phyloP scores from a whole-genome alignment of 2,329 filamentous ascomycete genomes.

The Aureobasidium sp. region DNA sequence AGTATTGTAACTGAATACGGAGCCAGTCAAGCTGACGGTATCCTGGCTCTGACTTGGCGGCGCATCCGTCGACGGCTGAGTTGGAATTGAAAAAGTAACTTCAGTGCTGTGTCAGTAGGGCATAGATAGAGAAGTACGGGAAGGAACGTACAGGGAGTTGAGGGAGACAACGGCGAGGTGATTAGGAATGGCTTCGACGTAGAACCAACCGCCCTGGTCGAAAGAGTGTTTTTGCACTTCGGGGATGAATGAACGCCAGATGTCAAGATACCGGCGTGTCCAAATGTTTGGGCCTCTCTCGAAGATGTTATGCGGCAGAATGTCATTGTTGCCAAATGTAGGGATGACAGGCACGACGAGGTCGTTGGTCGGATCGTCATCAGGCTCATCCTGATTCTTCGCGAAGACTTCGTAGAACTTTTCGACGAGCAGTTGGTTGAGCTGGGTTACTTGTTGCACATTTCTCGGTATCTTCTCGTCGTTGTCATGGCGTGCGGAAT shows the following conservation, averaged over 20 bases:
- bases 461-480: conserved; percentile 60
- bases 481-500: conserved; percentile 35
- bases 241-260: conserved; percentile 85
- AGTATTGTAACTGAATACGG: conserved; percentile 73
- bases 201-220: conserved; percentile 89
- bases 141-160: conserved; percentile 62
- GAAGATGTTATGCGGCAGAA: conserved; percentile 94
- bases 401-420: conserved; percentile 72
- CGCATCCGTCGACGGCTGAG: conserved; percentile 86
- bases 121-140: background rate
- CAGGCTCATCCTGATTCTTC: conserved; percentile 42
- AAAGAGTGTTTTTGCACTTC: conserved; percentile 89
- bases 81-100: conserved; percentile 89
- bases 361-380: conserved; percentile 46
- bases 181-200: conserved; percentile 80
- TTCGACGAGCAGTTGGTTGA: conserved; percentile 68
- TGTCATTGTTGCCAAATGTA: conserved; percentile 94
- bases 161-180: conserved; percentile 84
- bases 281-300: conserved; percentile 77
- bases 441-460: conserved; percentile 63
- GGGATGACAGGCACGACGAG: conserved; percentile 75
- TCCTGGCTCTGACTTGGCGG: conserved; percentile 69
- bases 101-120: background rate
- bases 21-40: conserved; percentile 97
- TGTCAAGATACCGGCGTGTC: conserved; percentile 66